Conservation (phyloP, 352 stramenopile genomes). For the Phytophthora hibernalis region DNA sequence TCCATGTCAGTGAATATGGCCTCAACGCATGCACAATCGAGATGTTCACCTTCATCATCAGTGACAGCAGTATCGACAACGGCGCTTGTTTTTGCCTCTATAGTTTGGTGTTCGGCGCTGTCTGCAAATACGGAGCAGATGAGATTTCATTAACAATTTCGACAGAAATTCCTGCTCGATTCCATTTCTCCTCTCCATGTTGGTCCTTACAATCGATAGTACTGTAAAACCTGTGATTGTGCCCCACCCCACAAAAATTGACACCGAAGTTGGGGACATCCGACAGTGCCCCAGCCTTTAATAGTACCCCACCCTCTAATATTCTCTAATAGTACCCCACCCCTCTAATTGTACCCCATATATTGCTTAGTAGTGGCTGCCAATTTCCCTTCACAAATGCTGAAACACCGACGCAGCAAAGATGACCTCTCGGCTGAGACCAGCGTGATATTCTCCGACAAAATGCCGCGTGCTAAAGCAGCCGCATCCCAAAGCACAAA, state of each 20-base stretch:
- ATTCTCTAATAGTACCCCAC: no score
- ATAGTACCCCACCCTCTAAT: no score
- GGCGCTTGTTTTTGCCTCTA: background rate
- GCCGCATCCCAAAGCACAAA: slow-evolving; percentile 24
- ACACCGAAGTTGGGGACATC: no score
- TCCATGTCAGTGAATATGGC: background rate
- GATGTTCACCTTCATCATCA: background rate
- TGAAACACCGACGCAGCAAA: slow-evolving; percentile 9
- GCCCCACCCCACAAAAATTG: no score
- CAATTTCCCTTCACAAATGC: slow-evolving; percentile 13
- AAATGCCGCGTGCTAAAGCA: slow-evolving; percentile 18
- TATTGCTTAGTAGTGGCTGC: slow-evolving; percentile 1
- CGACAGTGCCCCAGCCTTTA: no score
- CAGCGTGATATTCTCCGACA: slow-evolving; percentile 10
- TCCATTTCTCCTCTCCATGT: background rate
- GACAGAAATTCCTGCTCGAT: background rate
- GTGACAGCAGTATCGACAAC: background rate
- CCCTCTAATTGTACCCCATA: no score
- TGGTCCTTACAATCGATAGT: background rate
- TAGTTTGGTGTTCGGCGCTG: background rate
- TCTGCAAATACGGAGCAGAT: background rate
- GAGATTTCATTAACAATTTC: background rate
- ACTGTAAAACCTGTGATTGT: no score
- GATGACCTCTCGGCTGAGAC: background rate
- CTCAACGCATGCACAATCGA: background rate